phyloP scores from a whole-genome alignment of 495 filamentous ascomycete genomes.

The Podospora appendiculata region DNA sequence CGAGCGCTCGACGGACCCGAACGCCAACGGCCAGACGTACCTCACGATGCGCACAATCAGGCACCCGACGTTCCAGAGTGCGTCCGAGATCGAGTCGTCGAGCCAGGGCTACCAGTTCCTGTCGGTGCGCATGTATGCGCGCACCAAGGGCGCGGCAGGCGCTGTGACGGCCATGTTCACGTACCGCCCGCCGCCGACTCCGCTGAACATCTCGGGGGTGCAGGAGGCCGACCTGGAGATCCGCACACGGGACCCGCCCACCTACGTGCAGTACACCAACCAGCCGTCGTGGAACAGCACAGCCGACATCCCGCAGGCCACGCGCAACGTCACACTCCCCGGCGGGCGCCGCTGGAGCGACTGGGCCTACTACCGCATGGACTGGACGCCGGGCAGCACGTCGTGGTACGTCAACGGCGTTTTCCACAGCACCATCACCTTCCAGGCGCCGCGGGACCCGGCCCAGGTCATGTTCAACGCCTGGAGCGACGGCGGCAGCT shows the following conservation, averaged over 20 bases:
- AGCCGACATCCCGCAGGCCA: constrained; percentile 38
- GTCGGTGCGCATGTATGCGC: constrained; percentile 53
- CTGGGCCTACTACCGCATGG: constrained; percentile 64
- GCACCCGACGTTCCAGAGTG: constrained; percentile 45
- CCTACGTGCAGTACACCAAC: constrained; percentile 62
- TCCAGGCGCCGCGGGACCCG: constrained; percentile 53
- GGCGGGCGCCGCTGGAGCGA: constrained; percentile 46
- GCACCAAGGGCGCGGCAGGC: constrained; percentile 44
- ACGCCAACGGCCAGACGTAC: constrained; percentile 35
- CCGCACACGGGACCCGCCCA: constrained; percentile 50
- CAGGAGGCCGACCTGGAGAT: constrained; percentile 78
- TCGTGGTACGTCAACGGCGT: constrained; percentile 61
- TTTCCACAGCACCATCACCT: constrained; percentile 48
- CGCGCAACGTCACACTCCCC: constrained; percentile 37
- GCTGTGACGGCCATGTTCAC: constrained; percentile 69
- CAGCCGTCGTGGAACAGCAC: constrained; percentile 49
- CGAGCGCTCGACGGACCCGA: constrained; percentile 28
- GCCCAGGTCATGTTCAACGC: constrained; percentile 58
- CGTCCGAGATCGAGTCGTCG: constrained; percentile 56
- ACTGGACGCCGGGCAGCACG: constrained; percentile 55
- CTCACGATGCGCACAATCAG: constrained; percentile 57
- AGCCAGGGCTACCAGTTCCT: constrained; percentile 49
- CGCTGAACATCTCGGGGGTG: constrained; percentile 28
- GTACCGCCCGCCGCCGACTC: constrained; percentile 31
- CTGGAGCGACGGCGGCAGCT: constrained; percentile 64